Base-by-base conservation (phyloP, 2,329 filamentous ascomycete species). In the Calonectria fujianensis region DNA sequence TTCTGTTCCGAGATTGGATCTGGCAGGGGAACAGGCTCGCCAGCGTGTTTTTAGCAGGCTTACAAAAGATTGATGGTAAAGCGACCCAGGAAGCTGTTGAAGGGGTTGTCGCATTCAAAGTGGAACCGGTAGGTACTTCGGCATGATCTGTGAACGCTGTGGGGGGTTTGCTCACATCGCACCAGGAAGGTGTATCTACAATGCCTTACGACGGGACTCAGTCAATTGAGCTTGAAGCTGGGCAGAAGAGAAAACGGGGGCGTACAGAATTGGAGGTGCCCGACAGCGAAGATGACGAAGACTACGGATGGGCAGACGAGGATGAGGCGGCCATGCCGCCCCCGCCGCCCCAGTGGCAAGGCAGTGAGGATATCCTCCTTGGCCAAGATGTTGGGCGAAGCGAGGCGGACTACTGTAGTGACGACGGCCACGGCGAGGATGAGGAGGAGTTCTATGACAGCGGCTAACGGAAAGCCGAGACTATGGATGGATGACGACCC, bases 1-100 rank as follows among this genome's bases (percentile, higher is more conserved):
- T 94, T 31, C 84, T 98, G 41, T 98, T 97, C 84, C 90, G 94
- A 80, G 95, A 98, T 85, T 96, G 91, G 90, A 90, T 88, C 75
- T 91, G 89, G 85, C 84, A 86, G 68, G 85, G 85, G 54, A 85
- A 85, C 57, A 84, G 84, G 24, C 85, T 87, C 31, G 87, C 87
- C 74, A 88, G 89, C 77, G 84, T 91, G 54, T 89, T 91, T 72
- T 88, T 94, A 77, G 91, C 89, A 14, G 92, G 92, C 65, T 85
- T 95, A 14, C 90, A 94, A 80, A 95, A 94, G 83, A 84, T 90
- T 48, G 89, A 91, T 77, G 92, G 93, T 10, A 90, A 88, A 79
- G 80, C 81, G 2, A 82, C 82, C 31, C 78, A 83, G 27, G 84
- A 86, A 32, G 82, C 82, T 27, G 82, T 90, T 37, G 87, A 87